phyloP scores from a whole-genome alignment of 345 rosid species.

The Eucalyptus marginata region DNA sequence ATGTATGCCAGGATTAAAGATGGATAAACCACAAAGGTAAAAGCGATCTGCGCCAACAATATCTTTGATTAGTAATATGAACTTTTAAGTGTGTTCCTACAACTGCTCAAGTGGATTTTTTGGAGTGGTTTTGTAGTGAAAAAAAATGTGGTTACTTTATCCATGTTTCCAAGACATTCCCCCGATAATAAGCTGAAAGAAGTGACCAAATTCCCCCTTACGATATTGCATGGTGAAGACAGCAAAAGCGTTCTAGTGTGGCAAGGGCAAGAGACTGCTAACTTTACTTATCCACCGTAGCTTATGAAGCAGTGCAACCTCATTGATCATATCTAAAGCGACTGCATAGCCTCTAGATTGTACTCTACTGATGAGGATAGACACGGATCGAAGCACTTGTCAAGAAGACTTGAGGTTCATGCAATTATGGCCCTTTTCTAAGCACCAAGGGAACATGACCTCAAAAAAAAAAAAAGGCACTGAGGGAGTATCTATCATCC shows the following conservation, averaged over 20 bases:
- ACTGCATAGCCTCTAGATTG: neutral
- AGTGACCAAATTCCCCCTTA: neutral
- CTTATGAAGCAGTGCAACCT: neutral
- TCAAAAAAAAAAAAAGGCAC: neutral
- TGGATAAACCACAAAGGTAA: conserved; percentile 84
- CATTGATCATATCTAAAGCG: neutral
- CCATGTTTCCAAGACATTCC: neutral
- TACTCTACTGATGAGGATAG: neutral
- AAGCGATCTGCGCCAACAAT: conserved; percentile 59
- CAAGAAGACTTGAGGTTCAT: neutral
- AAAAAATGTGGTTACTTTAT: neutral
- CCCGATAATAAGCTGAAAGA: neutral
- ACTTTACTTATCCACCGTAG: neutral
- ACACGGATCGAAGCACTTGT: neutral
- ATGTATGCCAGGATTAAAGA: conserved; percentile 93
- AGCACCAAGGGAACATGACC: neutral
- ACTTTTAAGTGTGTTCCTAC: neutral
- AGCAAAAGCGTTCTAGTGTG: neutral
- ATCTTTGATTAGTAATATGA: neutral
- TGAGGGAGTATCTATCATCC: neutral
- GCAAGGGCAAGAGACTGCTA: neutral
- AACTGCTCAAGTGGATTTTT: neutral
- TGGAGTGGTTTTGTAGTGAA: neutral
- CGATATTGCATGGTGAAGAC: neutral
- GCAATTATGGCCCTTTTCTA: neutral